Evolutionary conservation across 2,329 filamentous ascomycete species (phyloP).

Genomic region (Mycocentrospora acerina): DNA sequence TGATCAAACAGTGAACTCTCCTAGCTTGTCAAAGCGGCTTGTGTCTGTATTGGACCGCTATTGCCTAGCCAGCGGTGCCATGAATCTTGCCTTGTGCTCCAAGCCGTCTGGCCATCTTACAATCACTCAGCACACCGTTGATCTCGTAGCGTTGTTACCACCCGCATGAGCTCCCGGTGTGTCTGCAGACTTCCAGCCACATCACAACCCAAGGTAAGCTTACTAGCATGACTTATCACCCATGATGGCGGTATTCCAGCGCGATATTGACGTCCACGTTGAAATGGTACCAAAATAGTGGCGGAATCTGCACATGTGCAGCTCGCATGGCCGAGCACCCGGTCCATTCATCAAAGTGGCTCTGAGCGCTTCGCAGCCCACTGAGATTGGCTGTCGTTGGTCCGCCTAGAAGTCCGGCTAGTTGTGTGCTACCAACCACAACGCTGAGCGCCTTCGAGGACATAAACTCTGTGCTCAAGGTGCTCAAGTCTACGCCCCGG

Average conservation of each 20-base stretch:
- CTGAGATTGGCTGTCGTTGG: conserved; percentile 24
- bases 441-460: conserved; percentile 23
- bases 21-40: no score
- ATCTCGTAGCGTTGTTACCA: conserved; percentile 3
- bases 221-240: conserved; percentile 13
- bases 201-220: conserved; percentile 33
- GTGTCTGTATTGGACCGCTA: no score
- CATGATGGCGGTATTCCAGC: conserved; percentile 13
- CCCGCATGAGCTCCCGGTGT: conserved; percentile 8
- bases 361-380: conserved; percentile 31
- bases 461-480: conserved; percentile 20
- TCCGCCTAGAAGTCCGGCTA: conserved; percentile 16
- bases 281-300: conserved; percentile 29
- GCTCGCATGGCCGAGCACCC: conserved; percentile 20
- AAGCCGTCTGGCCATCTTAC: conserved; percentile 5
- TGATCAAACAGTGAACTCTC: conserved; percentile 39
- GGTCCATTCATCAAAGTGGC: conserved; percentile 19
- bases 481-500: conserved; percentile 29
- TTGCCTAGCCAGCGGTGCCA: no score
- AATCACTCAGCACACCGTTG: conserved; percentile 16
- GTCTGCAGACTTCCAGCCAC: conserved; percentile 23
- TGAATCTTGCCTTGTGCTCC: neutral
- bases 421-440: conserved; percentile 38
- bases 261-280: conserved; percentile 4
- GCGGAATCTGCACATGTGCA: conserved; percentile 20